Evolutionary conservation across 768 basidiomycete genomes (phyloP).

Genomic region (Sporobolomyces roseus): DNA sequence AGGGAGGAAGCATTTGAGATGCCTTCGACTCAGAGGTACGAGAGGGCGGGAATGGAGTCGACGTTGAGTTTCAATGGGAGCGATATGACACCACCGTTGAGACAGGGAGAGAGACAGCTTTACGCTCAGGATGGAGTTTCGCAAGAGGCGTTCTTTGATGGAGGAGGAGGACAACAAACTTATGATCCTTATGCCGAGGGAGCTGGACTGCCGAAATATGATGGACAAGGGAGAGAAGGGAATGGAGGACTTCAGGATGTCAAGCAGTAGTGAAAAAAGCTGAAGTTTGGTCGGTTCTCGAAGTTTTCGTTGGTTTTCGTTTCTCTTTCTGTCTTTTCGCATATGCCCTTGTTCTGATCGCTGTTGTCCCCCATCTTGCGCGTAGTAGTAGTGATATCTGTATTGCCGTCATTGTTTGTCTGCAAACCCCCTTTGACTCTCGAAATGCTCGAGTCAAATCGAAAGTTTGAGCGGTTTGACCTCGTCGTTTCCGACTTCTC

Average conservation of each 20-base stretch:
- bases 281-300: no score
- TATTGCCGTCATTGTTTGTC: no score
- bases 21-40: conserved; percentile 19
- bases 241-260: not conserved
- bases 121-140: conserved; percentile 19
- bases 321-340: not conserved
- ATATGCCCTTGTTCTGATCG: no score
- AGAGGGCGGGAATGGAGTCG: conserved; percentile 5
- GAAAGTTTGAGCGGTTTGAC: no score
- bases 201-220: not conserved
- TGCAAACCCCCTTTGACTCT: no score
- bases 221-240: not conserved
- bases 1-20: conserved; percentile 37
- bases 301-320: not conserved
- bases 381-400: no score
- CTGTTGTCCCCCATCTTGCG: no score
- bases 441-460: no score
- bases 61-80: conserved; percentile 5
- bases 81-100: not conserved
- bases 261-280: not conserved
- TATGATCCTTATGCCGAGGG: conserved; percentile 17
- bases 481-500: no score
- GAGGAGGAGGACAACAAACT: not conserved
- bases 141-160: conserved; percentile 14
- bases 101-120: conserved; percentile 1